phyloP scores from a whole-genome alignment of 2,329 filamentous ascomycete genomes.

The Arthrobotrys conoides region DNA sequence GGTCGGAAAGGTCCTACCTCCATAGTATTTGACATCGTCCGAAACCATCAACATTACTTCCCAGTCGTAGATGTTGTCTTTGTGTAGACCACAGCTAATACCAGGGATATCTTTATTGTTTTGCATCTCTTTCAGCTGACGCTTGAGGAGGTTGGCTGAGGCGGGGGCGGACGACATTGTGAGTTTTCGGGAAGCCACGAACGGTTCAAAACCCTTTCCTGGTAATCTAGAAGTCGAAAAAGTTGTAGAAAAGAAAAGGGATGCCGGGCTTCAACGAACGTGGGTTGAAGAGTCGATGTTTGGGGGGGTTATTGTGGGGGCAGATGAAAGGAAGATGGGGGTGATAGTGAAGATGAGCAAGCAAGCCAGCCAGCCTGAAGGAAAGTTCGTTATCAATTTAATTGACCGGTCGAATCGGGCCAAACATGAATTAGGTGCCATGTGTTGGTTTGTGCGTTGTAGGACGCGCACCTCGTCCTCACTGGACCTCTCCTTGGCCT shows the following conservation, averaged over 20 bases:
- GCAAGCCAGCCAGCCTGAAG: too few species aligned
- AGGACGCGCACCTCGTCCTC: too few species aligned
- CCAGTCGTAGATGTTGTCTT: constrained; percentile 94
- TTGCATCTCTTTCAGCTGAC: constrained; percentile 96
- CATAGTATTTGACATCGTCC: constrained; percentile 93
- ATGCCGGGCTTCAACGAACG: neutral
- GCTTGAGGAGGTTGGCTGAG: constrained; percentile 80
- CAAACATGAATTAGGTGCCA: too few species aligned
- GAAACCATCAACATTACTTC: constrained; percentile 99
- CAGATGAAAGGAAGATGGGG: neutral
- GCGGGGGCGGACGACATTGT: constrained; percentile 66
- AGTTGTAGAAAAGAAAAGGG: constrained; percentile 4
- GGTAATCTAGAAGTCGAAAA: neutral
- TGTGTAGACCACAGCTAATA: constrained; percentile 90
- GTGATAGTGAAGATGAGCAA: too few species aligned
- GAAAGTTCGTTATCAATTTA: too few species aligned
- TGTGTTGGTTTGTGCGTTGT: too few species aligned
- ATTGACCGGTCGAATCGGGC: too few species aligned
- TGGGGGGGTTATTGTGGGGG: neutral
- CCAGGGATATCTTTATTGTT: constrained; percentile 90
- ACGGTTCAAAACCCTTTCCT: neutral
- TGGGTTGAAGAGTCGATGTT: neutral
- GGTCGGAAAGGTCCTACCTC: constrained; percentile 73
- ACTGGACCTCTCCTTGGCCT: too few species aligned
- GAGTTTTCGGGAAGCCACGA: neutral